Conservation (phyloP, 2,329 filamentous ascomycete species). For the Colletotrichum plurivorum region DNA sequence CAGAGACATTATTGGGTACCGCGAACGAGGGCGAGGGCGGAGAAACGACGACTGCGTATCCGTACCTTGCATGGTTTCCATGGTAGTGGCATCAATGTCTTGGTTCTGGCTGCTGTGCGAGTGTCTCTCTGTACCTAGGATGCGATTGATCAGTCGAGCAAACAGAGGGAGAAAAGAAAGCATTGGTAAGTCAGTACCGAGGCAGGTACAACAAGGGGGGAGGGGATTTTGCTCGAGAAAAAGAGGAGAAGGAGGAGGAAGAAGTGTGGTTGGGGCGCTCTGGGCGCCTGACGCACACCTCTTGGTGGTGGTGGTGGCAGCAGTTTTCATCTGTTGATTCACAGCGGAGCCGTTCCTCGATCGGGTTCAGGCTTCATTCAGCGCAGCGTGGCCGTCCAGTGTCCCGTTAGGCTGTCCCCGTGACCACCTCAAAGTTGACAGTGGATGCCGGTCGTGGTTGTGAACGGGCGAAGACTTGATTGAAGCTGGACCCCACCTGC, state of each 20-base stretch:
- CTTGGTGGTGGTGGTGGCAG: no score
- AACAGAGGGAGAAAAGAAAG: slow-evolving; percentile 12
- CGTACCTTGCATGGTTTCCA: slow-evolving; percentile 23
- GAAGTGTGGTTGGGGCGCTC: slow-evolving; percentile 4
- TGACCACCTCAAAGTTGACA: slow-evolving; percentile 5
- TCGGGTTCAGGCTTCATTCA: background rate
- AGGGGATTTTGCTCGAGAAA: background rate
- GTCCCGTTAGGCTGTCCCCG: slow-evolving; percentile 3
- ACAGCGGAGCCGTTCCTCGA: slow-evolving; percentile 12
- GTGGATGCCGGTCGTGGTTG: slow-evolving; percentile 11
- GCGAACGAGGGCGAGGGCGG: background rate
- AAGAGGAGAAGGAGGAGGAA: background rate
- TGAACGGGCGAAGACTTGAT: no score
- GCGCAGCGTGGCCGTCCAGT: no score
- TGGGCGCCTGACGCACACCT: slow-evolving; percentile 19
- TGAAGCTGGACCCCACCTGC: no score
- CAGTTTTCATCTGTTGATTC: background rate
- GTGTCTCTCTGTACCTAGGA: slow-evolving; percentile 14
- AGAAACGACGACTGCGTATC: background rate
- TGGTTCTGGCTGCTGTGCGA: background rate
- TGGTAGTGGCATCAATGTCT: slow-evolving; percentile 21
- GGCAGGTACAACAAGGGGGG: slow-evolving; percentile 11
- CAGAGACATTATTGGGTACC: slow-evolving; percentile 21
- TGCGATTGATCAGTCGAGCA: background rate
- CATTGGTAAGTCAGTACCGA: background rate